phyloP scores from a whole-genome alignment of 495 filamentous ascomycete species.

The Trichoderma virens region DNA sequence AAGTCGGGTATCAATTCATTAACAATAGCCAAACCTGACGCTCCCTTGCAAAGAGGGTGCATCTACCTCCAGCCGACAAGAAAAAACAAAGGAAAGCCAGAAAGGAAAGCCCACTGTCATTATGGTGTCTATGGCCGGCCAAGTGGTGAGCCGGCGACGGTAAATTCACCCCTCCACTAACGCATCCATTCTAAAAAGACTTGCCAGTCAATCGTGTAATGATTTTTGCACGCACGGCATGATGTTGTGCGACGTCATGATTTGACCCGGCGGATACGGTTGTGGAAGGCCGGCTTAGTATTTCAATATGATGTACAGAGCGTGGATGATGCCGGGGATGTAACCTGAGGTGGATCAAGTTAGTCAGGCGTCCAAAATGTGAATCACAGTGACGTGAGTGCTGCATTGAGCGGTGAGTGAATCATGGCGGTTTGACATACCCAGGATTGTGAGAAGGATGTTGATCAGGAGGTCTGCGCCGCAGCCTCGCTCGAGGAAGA shows the following conservation, averaged over 20 bases:
- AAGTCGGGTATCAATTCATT: constrained; percentile 5
- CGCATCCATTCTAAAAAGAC: neutral
- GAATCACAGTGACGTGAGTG: neutral
- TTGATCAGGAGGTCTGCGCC: constrained; percentile 85
- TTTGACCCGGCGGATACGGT: neutral
- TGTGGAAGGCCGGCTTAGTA: constrained; percentile 24
- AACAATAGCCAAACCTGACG: constrained; percentile 6
- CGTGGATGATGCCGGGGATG: constrained; percentile 61
- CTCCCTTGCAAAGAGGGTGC: neutral
- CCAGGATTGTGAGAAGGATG: constrained; percentile 79
- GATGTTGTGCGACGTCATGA: neutral
- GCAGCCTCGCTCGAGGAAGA: constrained; percentile 85
- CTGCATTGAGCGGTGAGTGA: neutral
- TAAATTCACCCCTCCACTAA: neutral
- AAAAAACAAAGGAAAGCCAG: neutral
- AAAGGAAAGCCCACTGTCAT: constrained; percentile 3
- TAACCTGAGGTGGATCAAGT: constrained; percentile 30
- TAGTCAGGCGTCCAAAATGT: neutral
- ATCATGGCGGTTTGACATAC: constrained; percentile 40
- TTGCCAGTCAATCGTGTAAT: neutral
- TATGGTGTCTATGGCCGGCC: neutral
- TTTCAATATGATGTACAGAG: constrained; percentile 48
- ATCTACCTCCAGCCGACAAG: neutral
- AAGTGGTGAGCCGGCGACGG: neutral
- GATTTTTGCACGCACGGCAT: neutral